Conservation (phyloP, 495 filamentous ascomycete species). For the Aspergillus incahuasiensis region DNA sequence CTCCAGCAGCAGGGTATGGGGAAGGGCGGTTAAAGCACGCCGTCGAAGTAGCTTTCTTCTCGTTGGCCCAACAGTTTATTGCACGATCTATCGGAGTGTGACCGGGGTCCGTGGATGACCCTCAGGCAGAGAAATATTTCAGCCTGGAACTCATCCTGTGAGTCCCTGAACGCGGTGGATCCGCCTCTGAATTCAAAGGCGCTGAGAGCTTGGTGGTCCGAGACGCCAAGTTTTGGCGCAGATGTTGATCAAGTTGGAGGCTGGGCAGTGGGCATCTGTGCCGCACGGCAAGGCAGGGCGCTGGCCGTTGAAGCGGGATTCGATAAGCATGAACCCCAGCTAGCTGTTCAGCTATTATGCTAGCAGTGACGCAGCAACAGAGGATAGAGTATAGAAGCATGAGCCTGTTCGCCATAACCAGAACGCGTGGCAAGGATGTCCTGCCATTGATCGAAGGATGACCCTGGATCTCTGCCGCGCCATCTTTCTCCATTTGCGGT, state of each 20-base stretch:
- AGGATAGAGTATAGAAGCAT: too few species aligned
- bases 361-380: background rate
- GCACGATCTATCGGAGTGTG: background rate
- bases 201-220: background rate
- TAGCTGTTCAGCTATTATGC: background rate
- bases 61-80: background rate
- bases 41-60: background rate
- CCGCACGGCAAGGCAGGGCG: background rate
- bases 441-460: background rate
- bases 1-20: background rate
- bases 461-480: background rate
- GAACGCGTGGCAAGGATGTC: background rate
- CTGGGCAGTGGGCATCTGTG: slow-evolving; percentile 4
- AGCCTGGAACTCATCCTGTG: background rate
- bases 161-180: slow-evolving; percentile 8
- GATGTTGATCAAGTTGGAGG: slow-evolving; percentile 10
- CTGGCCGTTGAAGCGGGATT: background rate
- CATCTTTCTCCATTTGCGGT: background rate
- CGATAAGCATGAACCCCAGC: background rate
- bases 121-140: background rate
- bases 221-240: slow-evolving; percentile 10
- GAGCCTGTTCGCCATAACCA: background rate
- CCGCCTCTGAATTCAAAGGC: background rate
- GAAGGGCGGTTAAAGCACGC: too few species aligned
- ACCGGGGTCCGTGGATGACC: background rate